Base-by-base conservation (phyloP, 2,329 filamentous ascomycete species). In the Cucurbitaria berberidis region DNA sequence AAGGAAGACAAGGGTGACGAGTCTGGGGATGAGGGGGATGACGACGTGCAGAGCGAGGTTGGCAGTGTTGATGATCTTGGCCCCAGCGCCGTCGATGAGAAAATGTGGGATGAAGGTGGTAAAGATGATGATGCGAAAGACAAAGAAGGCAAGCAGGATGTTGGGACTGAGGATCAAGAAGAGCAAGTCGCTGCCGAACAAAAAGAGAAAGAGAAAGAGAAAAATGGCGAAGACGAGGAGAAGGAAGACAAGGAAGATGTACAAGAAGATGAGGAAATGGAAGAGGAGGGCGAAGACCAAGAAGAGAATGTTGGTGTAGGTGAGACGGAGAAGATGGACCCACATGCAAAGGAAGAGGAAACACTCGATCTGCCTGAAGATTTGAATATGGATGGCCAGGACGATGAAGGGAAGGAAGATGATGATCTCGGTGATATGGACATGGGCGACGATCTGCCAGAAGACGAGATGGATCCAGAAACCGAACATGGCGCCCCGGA, bases 41-140 rank as follows among this genome's bases (percentile, higher is more conserved):
- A 91, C 9, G 78, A 80, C 45, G 88, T 96, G 71, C 92, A 97
- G 60, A 93, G 96, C 66, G 91, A 98, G 75, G 85, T 89, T 5
- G 95, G 93, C 1, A 89, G 92, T 66, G 92, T 98, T 10, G 91
- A 97, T 76, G 91, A 96, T 66, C 81, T 96, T 36, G 93, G 96
- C 64, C 89, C 91, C 11, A 89, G 87, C 15, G 90, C 93, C 18
- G 89, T 98, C 1, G 96, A 99, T 71, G 96, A 99, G 78, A 99
- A 98, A 81, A 92, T 98, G 84, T 99, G 95, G 95, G 93, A 99
- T 75, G 93, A 92, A 34, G 87, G 88, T 40, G 88, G 91, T 38
- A 82, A 88, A 42, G 84, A 93, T 39, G 86, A 93, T 42, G 87
- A 89, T 1, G 89, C 93, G 42, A 95, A 95, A 63, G 89, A 97